These are phyloP conservation scores for Cyberlindnera mrakii DNA, from an alignment of 805 yeast species.

Conservation along the genomic window DNA sequence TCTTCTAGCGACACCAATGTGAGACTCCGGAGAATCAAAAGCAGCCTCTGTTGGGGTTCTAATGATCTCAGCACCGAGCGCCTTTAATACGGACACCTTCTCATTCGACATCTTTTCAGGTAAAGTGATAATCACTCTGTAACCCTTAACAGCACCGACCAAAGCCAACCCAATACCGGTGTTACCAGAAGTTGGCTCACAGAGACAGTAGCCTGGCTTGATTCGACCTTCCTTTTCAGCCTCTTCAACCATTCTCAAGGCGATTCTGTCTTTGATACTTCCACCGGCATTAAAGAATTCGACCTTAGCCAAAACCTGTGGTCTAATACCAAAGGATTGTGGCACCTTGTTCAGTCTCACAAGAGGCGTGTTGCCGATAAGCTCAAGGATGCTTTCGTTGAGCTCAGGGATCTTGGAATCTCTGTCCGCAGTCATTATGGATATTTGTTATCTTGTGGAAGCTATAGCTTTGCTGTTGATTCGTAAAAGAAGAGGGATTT, in stretches of 20 bases:
- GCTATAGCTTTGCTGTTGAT: not conserved
- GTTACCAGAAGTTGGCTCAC: constrained; percentile 89
- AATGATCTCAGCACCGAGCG: constrained; percentile 84
- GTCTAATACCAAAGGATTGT: constrained; percentile 67
- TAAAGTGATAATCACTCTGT: constrained; percentile 78
- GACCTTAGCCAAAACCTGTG: constrained; percentile 64
- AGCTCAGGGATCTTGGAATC: constrained; percentile 4
- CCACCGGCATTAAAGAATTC: constrained; percentile 89
- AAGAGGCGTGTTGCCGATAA: constrained; percentile 83
- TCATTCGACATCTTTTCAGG: constrained; percentile 93
- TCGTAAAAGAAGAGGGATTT: not conserved
- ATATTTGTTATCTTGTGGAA: not conserved
- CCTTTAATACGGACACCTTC: constrained; percentile 81
- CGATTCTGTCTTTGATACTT: constrained; percentile 84
- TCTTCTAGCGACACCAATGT: constrained; percentile 80
- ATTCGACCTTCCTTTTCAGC: constrained; percentile 75
- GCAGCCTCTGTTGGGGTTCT: constrained; percentile 92
- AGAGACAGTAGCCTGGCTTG: constrained; percentile 84
- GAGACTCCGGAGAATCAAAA: constrained; percentile 88
- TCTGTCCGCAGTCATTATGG: not conserved
- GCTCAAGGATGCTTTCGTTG: constrained; percentile 44
- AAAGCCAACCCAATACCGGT: constrained; percentile 88
- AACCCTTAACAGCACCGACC: constrained; percentile 82
- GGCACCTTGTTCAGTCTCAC: constrained; percentile 73
- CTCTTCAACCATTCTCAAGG: constrained; percentile 78